phyloP scores from a whole-genome alignment of 2,329 filamentous ascomycete species.

The Coniochaeta prunicola region DNA sequence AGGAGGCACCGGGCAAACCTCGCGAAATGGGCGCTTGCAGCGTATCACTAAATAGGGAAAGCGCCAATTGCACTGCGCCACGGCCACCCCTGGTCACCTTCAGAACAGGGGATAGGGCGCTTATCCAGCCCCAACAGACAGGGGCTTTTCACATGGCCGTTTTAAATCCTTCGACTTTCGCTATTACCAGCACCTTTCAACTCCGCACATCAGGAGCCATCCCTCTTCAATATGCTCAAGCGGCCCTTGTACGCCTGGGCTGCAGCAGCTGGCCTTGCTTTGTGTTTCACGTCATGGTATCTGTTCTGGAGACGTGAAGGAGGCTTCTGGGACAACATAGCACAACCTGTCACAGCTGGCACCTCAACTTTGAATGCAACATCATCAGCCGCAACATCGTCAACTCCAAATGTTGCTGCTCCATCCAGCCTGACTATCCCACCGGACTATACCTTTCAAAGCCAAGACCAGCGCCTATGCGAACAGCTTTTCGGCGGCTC shows the following conservation, averaged over 20 bases:
- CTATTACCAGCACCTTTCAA: background rate
- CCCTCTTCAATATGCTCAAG: background rate
- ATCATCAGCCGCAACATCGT: background rate
- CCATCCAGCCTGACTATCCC: background rate
- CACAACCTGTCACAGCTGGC: background rate
- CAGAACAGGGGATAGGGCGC: too few species aligned
- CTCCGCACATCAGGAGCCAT: background rate
- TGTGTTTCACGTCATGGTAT: background rate
- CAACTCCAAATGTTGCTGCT: background rate
- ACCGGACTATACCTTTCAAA: background rate
- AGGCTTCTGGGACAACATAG: background rate
- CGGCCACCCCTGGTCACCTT: too few species aligned
- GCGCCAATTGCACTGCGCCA: too few species aligned
- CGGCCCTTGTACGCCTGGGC: background rate
- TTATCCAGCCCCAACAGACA: too few species aligned
- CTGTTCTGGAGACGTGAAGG: background rate
- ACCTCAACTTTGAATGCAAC: background rate
- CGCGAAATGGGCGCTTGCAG: too few species aligned
- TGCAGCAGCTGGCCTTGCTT: background rate
- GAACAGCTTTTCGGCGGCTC: background rate
- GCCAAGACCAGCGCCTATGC: constrained; percentile 1
- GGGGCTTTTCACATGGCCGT: too few species aligned
- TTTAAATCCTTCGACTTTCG: too few species aligned
- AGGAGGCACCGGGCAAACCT: too few species aligned
- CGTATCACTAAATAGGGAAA: too few species aligned